Percentiles rank a stretch among this genome's conserved stretches.
phyloP scores from a whole-genome alignment of 345 rosid genomes.

The Populus deltoides region DNA sequence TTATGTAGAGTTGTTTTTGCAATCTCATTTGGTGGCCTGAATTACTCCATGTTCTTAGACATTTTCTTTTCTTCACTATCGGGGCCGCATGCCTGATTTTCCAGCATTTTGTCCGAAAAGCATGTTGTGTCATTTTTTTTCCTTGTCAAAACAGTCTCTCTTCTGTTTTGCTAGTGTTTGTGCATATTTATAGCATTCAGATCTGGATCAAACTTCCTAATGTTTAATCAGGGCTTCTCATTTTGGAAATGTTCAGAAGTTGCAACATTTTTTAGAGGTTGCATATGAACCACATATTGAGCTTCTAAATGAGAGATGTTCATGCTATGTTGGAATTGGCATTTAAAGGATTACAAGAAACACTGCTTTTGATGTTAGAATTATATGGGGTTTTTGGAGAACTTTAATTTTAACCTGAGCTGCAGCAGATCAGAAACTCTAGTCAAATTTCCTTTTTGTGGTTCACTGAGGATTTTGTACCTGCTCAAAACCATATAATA shows the following conservation, averaged over 20 bases:
- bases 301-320: not conserved
- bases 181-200: not conserved
- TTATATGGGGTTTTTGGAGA: not conserved
- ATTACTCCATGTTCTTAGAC: not conserved
- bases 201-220: not conserved
- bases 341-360: not conserved
- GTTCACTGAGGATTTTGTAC: not conserved
- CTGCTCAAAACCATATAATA: not conserved
- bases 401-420: not conserved
- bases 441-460: not conserved
- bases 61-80: not conserved
- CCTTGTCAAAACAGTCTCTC: not conserved
- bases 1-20: not conserved
- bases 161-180: not conserved
- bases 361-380: not conserved
- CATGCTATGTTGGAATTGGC: not conserved
- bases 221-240: not conserved
- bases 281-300: not conserved
- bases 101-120: not conserved
- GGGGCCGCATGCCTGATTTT: not conserved
- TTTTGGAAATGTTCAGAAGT: not conserved
- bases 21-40: not conserved
- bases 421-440: not conserved
- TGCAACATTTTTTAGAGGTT: not conserved
- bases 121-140: not conserved